phyloP scores from a whole-genome alignment of 75 land plant genomes.

The Gnetum montanum region DNA sequence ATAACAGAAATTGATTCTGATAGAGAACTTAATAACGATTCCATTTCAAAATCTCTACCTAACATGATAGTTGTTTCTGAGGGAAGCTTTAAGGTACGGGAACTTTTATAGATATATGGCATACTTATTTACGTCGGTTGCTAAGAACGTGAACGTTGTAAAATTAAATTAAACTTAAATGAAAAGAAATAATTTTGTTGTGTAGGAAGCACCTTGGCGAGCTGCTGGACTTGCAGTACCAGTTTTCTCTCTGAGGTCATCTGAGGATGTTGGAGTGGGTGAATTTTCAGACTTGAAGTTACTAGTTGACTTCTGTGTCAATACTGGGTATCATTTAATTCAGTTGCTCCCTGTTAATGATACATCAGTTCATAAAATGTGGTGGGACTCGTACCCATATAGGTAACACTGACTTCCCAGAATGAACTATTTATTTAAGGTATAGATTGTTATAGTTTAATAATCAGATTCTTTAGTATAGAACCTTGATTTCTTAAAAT shows the following conservation, averaged over 20 bases:
- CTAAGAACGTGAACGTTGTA: too few species aligned
- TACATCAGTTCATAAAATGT: constrained; percentile 92
- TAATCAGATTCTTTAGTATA: not conserved
- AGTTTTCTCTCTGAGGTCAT: constrained; percentile 81
- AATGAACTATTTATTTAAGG: not conserved
- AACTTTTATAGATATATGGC: too few species aligned
- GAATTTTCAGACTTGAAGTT: constrained; percentile 89
- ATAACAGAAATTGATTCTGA: constrained; percentile 53
- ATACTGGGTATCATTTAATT: constrained; percentile 81
- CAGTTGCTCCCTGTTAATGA: constrained; percentile 95
- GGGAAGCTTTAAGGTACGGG: constrained; percentile 68
- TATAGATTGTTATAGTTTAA: not conserved
- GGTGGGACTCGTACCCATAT: constrained; percentile 99
- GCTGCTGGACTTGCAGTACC: constrained; percentile 93
- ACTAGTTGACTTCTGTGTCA: constrained; percentile 78
- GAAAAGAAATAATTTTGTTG: too few species aligned
- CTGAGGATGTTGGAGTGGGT: constrained; percentile 79
- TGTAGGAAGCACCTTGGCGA: constrained; percentile 80
- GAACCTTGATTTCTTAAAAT: too few species aligned
- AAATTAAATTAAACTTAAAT: too few species aligned
- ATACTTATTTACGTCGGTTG: too few species aligned
- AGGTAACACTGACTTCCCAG: constrained; percentile 55
- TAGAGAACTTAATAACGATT: constrained; percentile 43
- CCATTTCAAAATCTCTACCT: constrained; percentile 23
- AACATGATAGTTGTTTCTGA: constrained; percentile 54